Percentiles rank a stretch among this genome's conserved stretches.
These are phyloP conservation scores for Scalesia atractyloides DNA, from an alignment of 129 eudicot species.

Conservation along the genomic window DNA sequence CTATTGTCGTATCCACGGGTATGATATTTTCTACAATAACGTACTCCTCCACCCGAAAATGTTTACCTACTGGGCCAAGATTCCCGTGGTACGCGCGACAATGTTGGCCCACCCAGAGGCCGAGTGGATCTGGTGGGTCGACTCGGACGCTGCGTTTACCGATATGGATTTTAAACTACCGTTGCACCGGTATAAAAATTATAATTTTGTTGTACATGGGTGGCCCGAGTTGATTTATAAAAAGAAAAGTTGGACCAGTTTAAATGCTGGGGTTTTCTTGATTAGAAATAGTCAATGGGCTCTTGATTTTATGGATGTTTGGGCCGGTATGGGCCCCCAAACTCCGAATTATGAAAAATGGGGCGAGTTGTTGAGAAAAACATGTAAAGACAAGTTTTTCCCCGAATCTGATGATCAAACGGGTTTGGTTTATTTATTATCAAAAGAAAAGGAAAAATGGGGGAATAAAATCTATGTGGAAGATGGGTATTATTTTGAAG, in stretches of 20 bases:
- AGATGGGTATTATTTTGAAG: slow-evolving; percentile 67
- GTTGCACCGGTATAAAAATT: slow-evolving; percentile 50
- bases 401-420: slow-evolving; percentile 82
- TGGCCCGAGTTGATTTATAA: slow-evolving; percentile 56
- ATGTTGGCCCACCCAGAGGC: slow-evolving; percentile 91
- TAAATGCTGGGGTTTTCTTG: slow-evolving; percentile 80
- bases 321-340: slow-evolving; percentile 79
- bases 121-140: slow-evolving; percentile 97
- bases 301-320: slow-evolving; percentile 67
- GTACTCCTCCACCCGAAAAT: slow-evolving; percentile 60
- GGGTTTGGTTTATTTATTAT: slow-evolving; percentile 57
- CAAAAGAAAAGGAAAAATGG: slow-evolving; percentile 70
- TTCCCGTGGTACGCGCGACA: slow-evolving; percentile 60
- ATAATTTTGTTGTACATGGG: slow-evolving; percentile 72
- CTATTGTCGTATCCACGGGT: slow-evolving; percentile 75
- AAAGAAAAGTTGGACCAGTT: slow-evolving; percentile 71
- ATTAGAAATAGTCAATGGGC: slow-evolving; percentile 83
- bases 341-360: slow-evolving; percentile 63
- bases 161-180: slow-evolving; percentile 82
- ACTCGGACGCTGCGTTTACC: slow-evolving; percentile 79
- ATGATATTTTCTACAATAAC: slow-evolving; percentile 79
- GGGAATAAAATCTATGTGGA: slow-evolving; percentile 67
- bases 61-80: slow-evolving; percentile 75
- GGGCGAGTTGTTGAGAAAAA: slow-evolving; percentile 50
- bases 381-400: slow-evolving; percentile 55